Base-by-base conservation (phyloP, 164 flowering plant species). In the Protea cynaroides region DNA sequence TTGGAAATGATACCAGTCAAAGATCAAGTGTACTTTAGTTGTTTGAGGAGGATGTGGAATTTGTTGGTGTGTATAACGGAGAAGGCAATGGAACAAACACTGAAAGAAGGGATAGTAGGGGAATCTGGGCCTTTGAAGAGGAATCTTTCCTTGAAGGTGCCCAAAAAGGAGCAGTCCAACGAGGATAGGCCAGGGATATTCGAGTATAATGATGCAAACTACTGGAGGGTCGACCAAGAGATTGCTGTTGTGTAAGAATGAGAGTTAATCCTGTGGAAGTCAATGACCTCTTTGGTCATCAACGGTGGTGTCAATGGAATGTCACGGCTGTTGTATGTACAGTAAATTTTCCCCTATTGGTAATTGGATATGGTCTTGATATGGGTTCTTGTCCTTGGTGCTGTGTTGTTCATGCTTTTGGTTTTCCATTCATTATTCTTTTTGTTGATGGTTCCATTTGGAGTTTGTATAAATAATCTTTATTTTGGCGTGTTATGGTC, bases 151-250 rank as follows among this genome's bases (percentile, higher is more conserved):
- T 80, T 79, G 6, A 78, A 80, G 67, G 67, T 49, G 38, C 66
- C 67, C 0, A 87, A 81, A 46, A 81, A 74, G 34, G 34, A 29
- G n/a, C 82, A 69, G 44, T 49, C 83, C 6, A 83, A 75, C 23
- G 88, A 81, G 22, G 76, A 72, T 44, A 86, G 74, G 6, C 72
- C 76, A 10, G 88, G 75, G 38, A 70, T 75, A 13, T 76, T 87
- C 69, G 96, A 88, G 72, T 90, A 85, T 75, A 92, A 89, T 53
- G 93, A 92, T 63, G 76, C 88, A 18, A 92, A 89, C 70, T 92
- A 86, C 75, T 92, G 98, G 96, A 83, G 84, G 68, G 84, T 92
- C 62, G 98, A 92, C 62, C 86, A 81, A 56, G 95, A 88, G 74
- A 85, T 82, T 57, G 86, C 82, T 49, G 85, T 72, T 58, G 73